Base-by-base conservation (phyloP, 2,329 filamentous ascomycete species). In the Neonectria sp. region DNA sequence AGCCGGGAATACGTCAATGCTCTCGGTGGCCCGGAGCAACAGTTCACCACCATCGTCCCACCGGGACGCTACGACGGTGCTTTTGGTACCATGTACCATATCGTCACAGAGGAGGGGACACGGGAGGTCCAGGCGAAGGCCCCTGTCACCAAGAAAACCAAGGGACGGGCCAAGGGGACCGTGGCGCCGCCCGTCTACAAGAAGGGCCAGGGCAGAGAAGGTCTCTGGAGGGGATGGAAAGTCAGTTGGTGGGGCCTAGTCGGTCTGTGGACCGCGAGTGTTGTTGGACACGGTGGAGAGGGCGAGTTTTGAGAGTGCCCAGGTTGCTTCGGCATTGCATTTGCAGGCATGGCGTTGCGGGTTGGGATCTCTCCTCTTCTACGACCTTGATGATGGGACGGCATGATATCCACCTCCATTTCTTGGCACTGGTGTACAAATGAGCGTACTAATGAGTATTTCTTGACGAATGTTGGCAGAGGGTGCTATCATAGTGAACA, bases 21-120 rank as follows among this genome's bases (percentile, higher is more conserved):
- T 0, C 80, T 89, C 3, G 83, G 86, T 24, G 76, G 76, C 49
- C 76, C 79, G 31, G 80, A 79, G 4, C 78, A 79, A 35, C 79
- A 81, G 55, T 77, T 93, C 52, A 90, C 94, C 62, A 95, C 94
- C 0, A 91, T 98, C 61, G 90, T 98, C 1, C 90, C 93, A 3
- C 86, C 93, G 0, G 95, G 95, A 3, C 89, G 89, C 4, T 99
- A 97, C 79, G 86, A 89, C 37, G 96, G 96, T n/a, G 86, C 97
- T 1, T 79, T 96, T n/a, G 93, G 94, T 3, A 98, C 95, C 3
- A 95, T 98, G 88, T 95, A 94, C 86, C 89, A 89, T 67, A 96
- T 99, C 68, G 87, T 93, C 1, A 88, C 91, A 40, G 93, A 97
- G 75, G 96, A 99, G 79, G 96, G 96, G 8, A 85, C 85, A 67